phyloP scores from a whole-genome alignment of 2,329 filamentous ascomycete genomes.

The Aaosphaeria pasadenensis region DNA sequence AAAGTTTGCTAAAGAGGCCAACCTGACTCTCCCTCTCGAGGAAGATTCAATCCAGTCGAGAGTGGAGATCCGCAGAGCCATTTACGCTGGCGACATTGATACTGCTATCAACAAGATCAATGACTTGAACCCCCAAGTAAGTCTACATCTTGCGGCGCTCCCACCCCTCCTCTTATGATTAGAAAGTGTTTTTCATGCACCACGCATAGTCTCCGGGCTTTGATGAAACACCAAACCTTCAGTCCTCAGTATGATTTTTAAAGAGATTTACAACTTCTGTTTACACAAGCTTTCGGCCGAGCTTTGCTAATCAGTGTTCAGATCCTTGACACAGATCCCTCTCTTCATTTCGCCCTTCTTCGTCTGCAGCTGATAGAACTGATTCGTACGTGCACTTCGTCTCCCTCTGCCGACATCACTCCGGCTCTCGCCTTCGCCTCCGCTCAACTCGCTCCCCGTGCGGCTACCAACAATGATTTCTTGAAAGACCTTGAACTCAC shows the following conservation, averaged over 20 bases:
- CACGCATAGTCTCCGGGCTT: slow-evolving; percentile 92
- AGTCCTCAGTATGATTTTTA: slow-evolving; percentile 76
- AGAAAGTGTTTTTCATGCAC: slow-evolving; percentile 97
- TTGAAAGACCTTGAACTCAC: slow-evolving; percentile 86
- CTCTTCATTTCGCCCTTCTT: slow-evolving; percentile 84
- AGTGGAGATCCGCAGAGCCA: slow-evolving; percentile 79
- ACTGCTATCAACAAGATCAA: slow-evolving; percentile 84
- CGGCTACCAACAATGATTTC: slow-evolving; percentile 76
- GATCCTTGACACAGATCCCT: slow-evolving; percentile 82
- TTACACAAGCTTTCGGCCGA: background rate
- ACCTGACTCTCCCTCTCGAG: slow-evolving; percentile 72
- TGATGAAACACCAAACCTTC: slow-evolving; percentile 85
- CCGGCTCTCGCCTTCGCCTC: slow-evolving; percentile 85
- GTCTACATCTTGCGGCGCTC: slow-evolving; percentile 34
- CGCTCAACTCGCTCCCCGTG: slow-evolving; percentile 80
- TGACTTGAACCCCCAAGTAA: slow-evolving; percentile 85
- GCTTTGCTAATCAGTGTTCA: slow-evolving; percentile 36
- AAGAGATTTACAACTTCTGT: too few relatives aligned
- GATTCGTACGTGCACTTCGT: slow-evolving; percentile 71
- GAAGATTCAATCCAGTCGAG: slow-evolving; percentile 71
- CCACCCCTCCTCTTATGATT: slow-evolving; percentile 72
- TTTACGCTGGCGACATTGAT: slow-evolving; percentile 82
- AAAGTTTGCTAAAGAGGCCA: slow-evolving; percentile 92
- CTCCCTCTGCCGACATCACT: slow-evolving; percentile 67
- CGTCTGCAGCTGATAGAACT: slow-evolving; percentile 91